phyloP scores from a whole-genome alignment of 1,284 basidiomycete genomes.

The Papiliotrema fonsecae region DNA sequence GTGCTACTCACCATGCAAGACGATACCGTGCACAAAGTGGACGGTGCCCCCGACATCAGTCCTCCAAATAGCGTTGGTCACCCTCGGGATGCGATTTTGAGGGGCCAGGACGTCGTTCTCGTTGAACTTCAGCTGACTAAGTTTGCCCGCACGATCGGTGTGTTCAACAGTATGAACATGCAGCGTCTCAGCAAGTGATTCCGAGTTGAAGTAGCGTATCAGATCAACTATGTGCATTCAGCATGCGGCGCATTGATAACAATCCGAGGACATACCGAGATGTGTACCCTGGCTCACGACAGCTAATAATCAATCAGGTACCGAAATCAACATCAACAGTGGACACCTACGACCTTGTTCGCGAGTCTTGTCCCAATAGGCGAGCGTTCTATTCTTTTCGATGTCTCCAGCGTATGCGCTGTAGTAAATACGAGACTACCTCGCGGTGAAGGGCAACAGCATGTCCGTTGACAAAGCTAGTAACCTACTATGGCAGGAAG shows the following conservation, averaged over 20 bases:
- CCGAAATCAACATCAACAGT: constrained; percentile 7
- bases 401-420: constrained; percentile 9
- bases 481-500: constrained; percentile 48
- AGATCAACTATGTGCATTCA: constrained; percentile 12
- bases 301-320: constrained; percentile 20
- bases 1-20: constrained; percentile 14
- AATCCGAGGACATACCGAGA: constrained; percentile 31
- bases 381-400: constrained; percentile 1
- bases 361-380: constrained; percentile 18
- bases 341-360: constrained; percentile 20
- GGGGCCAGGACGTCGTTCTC: constrained; percentile 10
- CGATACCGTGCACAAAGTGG: constrained; percentile 16
- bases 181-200: constrained; percentile 7
- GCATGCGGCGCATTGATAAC: background rate
- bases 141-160: constrained; percentile 16
- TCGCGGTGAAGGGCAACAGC: no score
- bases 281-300: constrained; percentile 54
- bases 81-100: constrained; percentile 16
- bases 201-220: constrained; percentile 13
- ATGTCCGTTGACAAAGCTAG: background rate
- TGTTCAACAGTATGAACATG: constrained; percentile 20
- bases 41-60: constrained; percentile 14
- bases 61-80: constrained; percentile 24
- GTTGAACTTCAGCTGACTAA: constrained; percentile 12
- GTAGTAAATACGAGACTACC: no score